Conservation (phyloP, 306 rosid species). For the Pyrus bretschneideri region DNA sequence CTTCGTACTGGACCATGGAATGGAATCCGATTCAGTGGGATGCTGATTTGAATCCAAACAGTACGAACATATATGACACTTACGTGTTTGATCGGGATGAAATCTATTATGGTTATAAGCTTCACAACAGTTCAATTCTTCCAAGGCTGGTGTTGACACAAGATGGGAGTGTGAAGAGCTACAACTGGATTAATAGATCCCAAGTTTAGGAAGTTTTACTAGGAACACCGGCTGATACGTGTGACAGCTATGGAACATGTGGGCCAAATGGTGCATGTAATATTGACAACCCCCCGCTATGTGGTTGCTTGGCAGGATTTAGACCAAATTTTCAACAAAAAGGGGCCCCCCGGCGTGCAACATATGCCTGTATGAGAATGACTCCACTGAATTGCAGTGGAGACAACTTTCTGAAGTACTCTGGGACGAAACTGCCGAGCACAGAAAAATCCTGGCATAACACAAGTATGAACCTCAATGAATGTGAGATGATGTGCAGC, state of each 20-base stretch:
- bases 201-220: neutral
- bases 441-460: constrained; percentile 7
- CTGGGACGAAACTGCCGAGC: constrained; percentile 23
- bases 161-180: neutral
- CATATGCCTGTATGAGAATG: constrained; percentile 36
- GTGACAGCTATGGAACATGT: constrained; percentile 40
- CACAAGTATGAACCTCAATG: constrained; percentile 12
- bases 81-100: too few species aligned
- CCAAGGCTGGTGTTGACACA: constrained; percentile 16
- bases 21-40: too few species aligned
- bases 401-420: constrained; percentile 24
- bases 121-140: too few species aligned
- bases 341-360: constrained; percentile 9
- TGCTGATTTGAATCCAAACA: too few species aligned
- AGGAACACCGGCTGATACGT: neutral
- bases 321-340: constrained; percentile 15
- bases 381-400: constrained; percentile 19
- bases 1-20: too few species aligned
- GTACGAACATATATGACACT: too few species aligned
- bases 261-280: constrained; percentile 39
- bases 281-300: constrained; percentile 5
- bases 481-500: constrained; percentile 23
- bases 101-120: too few species aligned
- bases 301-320: constrained; percentile 46
- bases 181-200: neutral